Percentiles rank a stretch among this genome's conserved stretches.
These are phyloP conservation scores for Picochlorum sp. DNA, from an alignment of 139 green algal species.

Conservation along the genomic window DNA sequence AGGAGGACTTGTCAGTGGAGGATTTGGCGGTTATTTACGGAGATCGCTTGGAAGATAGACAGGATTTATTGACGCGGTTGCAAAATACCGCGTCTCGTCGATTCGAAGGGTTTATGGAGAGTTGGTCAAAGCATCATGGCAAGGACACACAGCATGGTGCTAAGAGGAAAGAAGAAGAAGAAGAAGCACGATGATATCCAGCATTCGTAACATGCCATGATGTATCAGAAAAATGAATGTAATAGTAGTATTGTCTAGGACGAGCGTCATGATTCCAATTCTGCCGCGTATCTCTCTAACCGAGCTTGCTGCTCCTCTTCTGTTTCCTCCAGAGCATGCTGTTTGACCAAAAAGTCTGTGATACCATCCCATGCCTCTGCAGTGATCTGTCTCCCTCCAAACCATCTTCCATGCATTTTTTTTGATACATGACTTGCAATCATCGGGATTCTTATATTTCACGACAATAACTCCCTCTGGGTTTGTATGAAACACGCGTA, in stretches of 20 bases:
- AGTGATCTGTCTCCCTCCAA: conserved; percentile 65
- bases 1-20: too few species aligned
- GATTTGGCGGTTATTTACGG: too few species aligned
- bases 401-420: conserved; percentile 84
- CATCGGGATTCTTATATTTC: conserved; percentile 61
- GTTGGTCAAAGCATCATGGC: too few species aligned
- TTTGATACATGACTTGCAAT: conserved; percentile 60
- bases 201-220: neutral
- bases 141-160: too few species aligned
- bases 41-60: too few species aligned
- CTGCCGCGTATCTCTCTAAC: conserved; percentile 59
- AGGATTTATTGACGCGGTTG: too few species aligned
- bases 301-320: conserved; percentile 65
- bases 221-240: too few species aligned
- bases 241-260: too few species aligned
- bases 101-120: too few species aligned
- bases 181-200: too few species aligned
- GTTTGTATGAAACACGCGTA: conserved; percentile 67
- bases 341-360: conserved; percentile 65
- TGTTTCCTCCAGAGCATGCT: conserved; percentile 48
- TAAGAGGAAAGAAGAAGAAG: too few species aligned
- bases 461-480: conserved; percentile 76
- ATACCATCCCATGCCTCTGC: conserved; percentile 78
- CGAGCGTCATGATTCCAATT: conserved; percentile 45
- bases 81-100: too few species aligned